Evolutionary conservation across 2,329 filamentous ascomycete species (phyloP).

Genomic region (Trichoderma sp.): DNA sequence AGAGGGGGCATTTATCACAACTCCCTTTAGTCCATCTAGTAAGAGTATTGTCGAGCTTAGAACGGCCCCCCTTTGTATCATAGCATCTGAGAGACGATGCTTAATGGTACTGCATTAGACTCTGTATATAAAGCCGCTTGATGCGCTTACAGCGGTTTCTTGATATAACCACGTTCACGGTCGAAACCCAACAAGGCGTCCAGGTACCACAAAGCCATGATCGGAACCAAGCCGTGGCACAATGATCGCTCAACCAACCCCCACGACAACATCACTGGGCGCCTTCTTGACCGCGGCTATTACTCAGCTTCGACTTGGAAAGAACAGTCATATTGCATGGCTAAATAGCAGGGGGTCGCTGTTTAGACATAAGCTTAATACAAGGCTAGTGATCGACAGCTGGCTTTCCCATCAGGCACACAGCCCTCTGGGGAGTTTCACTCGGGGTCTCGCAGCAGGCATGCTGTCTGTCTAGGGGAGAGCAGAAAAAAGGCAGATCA

Average conservation of each 20-base stretch:
- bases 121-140: not conserved
- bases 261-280: too few species aligned
- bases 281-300: not conserved
- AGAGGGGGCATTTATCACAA: not conserved
- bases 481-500: not conserved
- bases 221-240: not conserved
- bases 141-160: not conserved
- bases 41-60: not conserved
- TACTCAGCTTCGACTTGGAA: not conserved
- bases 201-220: not conserved
- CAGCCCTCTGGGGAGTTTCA: not conserved
- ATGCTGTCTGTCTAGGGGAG: not conserved
- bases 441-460: not conserved
- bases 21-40: too few species aligned
- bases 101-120: not conserved
- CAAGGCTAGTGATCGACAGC: not conserved
- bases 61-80: not conserved
- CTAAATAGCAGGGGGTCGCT: accelerated
- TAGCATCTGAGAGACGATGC: not conserved
- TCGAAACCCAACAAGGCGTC: not conserved
- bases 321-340: not conserved
- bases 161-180: not conserved
- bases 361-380: not conserved
- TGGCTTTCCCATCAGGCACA: not conserved
- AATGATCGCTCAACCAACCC: not conserved